Conservation (phyloP, 768 basidiomycete species). For the Pleurotus sapidus region DNA sequence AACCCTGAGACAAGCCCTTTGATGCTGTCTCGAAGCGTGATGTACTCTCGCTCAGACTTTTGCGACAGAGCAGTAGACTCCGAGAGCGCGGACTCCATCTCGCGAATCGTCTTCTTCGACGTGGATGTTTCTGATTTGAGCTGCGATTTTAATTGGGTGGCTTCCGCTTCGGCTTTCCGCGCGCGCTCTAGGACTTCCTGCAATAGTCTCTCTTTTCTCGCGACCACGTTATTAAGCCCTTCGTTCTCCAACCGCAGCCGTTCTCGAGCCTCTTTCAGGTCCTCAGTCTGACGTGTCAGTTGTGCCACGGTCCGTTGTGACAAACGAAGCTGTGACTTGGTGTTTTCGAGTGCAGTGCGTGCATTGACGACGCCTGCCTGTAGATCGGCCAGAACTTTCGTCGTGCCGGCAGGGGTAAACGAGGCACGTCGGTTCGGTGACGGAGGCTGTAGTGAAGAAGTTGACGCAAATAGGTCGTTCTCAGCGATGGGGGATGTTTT, state of each 20-base stretch:
- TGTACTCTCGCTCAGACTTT: conserved; percentile 82
- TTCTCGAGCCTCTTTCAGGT: conserved; percentile 85
- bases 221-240: conserved; percentile 82
- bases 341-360: conserved; percentile 80
- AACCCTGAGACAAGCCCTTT: conserved; percentile 71
- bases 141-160: conserved; percentile 60
- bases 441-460: conserved; percentile 40
- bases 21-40: conserved; percentile 73
- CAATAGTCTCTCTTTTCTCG: conserved; percentile 80
- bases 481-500: conserved; percentile 21
- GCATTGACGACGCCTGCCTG: conserved; percentile 82
- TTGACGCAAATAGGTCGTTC: conserved; percentile 23
- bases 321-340: conserved; percentile 75
- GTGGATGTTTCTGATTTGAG: conserved; percentile 71
- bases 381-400: conserved; percentile 84
- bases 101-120: conserved; percentile 73
- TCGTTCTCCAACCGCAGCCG: conserved; percentile 83
- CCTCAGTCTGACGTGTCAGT: conserved; percentile 82
- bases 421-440: conserved; percentile 56
- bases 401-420: conserved; percentile 75
- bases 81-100: conserved; percentile 72
- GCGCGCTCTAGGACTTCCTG: conserved; percentile 89
- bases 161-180: conserved; percentile 81
- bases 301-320: conserved; percentile 84
- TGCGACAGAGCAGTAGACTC: conserved; percentile 77